Percentiles rank a stretch among this genome's conserved stretches.
Conservation (phyloP, 257 asterid genomes). For the Avicennia marina region DNA sequence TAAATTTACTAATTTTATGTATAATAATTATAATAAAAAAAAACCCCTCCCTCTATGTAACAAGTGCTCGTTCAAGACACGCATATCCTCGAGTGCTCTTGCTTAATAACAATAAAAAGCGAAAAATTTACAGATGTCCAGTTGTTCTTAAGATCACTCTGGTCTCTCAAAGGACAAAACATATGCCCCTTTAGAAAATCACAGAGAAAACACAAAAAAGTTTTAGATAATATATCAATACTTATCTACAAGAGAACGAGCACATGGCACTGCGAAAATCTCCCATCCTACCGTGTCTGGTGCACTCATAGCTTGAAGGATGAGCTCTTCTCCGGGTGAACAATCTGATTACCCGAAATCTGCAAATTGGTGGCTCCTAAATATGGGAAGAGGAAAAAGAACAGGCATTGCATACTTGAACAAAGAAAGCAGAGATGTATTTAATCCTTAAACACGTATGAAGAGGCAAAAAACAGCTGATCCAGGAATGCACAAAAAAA, state of each 20-base stretch:
- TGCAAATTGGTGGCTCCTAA: constrained; percentile 22
- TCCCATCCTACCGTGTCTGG: not conserved
- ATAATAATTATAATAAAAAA: no score
- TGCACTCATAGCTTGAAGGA: not conserved
- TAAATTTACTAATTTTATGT: no score
- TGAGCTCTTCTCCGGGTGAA: constrained; percentile 16
- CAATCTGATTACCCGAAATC: constrained; percentile 6
- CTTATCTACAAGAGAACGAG: constrained; percentile 11
- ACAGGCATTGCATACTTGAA: not conserved
- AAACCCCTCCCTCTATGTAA: no score
- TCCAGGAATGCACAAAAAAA: no score
- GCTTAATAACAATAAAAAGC: no score
- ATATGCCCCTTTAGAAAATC: not conserved
- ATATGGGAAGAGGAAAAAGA: not conserved
- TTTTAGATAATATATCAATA: not conserved
- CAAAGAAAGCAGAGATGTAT: not conserved
- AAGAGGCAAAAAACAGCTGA: not conserved
- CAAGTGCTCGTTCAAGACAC: no score
- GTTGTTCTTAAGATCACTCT: not conserved
- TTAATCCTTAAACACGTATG: not conserved
- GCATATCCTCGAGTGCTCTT: no score
- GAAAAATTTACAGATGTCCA: no score
- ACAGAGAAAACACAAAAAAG: not conserved
- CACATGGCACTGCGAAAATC: not conserved
- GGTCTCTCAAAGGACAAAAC: not conserved